Evolutionary conservation across 2,329 filamentous ascomycete genomes (phyloP).

Genomic region (Bisporella sp.): DNA sequence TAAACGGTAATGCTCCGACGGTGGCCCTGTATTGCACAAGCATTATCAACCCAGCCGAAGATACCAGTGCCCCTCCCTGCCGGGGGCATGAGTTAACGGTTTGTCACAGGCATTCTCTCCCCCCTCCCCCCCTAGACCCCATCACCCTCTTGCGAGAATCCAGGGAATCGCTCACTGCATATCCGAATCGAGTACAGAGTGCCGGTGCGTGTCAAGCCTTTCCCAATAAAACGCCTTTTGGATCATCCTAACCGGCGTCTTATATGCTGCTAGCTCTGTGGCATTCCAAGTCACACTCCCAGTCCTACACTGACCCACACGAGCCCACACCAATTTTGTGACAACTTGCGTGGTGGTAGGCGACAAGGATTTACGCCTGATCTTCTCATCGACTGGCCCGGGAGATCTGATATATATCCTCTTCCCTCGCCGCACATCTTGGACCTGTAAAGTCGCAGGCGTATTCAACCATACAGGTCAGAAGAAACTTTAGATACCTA

Average conservation of each 20-base stretch:
- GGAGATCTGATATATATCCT: conserved; percentile 44
- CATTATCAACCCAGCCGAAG: conserved; percentile 19
- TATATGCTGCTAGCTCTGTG: conserved; percentile 15
- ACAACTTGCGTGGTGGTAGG: conserved; percentile 40
- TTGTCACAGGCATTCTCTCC: conserved; percentile 17
- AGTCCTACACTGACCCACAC: conserved; percentile 14
- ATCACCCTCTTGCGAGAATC: conserved; percentile 12
- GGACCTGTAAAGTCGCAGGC: conserved; percentile 25
- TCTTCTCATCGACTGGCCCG: conserved; percentile 39
- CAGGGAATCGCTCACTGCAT: conserved; percentile 17
- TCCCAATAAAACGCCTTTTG: too few species aligned
- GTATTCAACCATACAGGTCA: conserved; percentile 16
- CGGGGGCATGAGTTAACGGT: conserved; percentile 22
- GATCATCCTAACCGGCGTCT: conserved; percentile 1
- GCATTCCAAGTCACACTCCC: conserved; percentile 25
- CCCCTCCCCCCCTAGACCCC: conserved; percentile 5
- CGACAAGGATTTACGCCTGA: conserved; percentile 44
- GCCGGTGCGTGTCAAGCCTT: conserved; percentile 12
- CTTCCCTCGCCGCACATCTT: conserved; percentile 32
- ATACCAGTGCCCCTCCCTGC: conserved; percentile 18
- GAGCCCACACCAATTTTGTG: conserved; percentile 48
- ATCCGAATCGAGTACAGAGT: conserved; percentile 20
- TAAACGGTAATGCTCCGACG: conserved; percentile 26
- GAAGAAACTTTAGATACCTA: conserved; percentile 29
- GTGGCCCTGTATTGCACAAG: conserved; percentile 23